Evolutionary conservation across 257 asterid genomes (phyloP).

Genomic region (Coffea eugenioides): DNA sequence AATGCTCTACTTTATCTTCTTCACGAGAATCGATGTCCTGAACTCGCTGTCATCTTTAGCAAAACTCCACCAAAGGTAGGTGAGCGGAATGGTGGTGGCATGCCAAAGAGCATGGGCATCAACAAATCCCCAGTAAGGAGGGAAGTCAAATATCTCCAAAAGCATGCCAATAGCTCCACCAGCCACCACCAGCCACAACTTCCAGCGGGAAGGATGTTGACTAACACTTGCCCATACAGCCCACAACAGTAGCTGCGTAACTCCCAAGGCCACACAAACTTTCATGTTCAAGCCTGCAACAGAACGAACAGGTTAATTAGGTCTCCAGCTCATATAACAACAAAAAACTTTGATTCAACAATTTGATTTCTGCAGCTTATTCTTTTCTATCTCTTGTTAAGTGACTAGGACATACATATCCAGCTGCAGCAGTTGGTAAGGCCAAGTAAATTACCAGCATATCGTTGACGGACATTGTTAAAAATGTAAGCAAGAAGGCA

Average conservation of each 20-base stretch:
- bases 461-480: not conserved
- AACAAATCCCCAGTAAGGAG: slow-evolving; percentile 62
- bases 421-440: not conserved
- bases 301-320: not conserved
- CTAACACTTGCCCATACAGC: slow-evolving; percentile 70
- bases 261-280: slow-evolving; percentile 59
- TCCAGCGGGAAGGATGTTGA: slow-evolving; percentile 66
- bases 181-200: slow-evolving; percentile 62
- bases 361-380: not conserved
- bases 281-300: slow-evolving; percentile 72
- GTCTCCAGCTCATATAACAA: not conserved
- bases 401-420: not conserved
- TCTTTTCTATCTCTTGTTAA: not conserved
- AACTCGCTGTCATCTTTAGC: slow-evolving; percentile 68
- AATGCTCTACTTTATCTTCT: slow-evolving; percentile 51
- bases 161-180: slow-evolving; percentile 67
- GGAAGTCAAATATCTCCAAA: slow-evolving; percentile 74
- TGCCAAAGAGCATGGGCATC: slow-evolving; percentile 91
- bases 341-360: not conserved
- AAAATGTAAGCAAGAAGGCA: not conserved
- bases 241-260: slow-evolving; percentile 55
- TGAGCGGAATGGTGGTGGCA: slow-evolving; percentile 71
- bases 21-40: slow-evolving; percentile 55
- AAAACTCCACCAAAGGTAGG: slow-evolving; percentile 85
- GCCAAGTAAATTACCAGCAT: not conserved